Percentiles rank a stretch among this genome's conserved stretches.
Conservation (phyloP, 768 basidiomycete species). For the Amanita fuliginea region DNA sequence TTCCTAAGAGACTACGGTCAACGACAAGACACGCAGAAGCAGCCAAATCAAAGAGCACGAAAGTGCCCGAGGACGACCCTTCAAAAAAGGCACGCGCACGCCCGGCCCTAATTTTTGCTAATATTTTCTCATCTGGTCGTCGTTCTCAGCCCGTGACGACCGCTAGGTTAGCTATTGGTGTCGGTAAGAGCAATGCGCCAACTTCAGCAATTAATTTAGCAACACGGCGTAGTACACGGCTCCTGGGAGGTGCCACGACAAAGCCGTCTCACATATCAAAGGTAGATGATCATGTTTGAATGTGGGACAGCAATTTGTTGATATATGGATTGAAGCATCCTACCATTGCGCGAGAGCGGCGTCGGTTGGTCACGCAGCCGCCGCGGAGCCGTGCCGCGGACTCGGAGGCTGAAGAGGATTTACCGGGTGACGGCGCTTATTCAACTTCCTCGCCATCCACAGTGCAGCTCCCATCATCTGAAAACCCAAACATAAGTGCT, state of each 20-base stretch:
- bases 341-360: conserved; percentile 40
- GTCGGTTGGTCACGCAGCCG: conserved; percentile 40
- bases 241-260: conserved; percentile 44
- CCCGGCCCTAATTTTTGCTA: conserved; percentile 81
- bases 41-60: conserved; percentile 46
- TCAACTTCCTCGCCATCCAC: conserved; percentile 53
- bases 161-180: conserved; percentile 42
- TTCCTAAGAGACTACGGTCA: conserved; percentile 64
- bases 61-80: conserved; percentile 56
- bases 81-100: conserved; percentile 87
- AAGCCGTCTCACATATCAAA: conserved; percentile 43
- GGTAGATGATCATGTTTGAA: conserved; percentile 23
- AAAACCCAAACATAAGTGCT: conserved; percentile 35
- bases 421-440: conserved; percentile 36
- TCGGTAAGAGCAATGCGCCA: conserved; percentile 41
- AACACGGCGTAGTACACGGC: conserved; percentile 65
- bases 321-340: conserved; percentile 16
- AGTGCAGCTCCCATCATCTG: conserved; percentile 51
- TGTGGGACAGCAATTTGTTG: not conserved
- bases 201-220: conserved; percentile 28
- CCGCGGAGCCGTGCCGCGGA: conserved; percentile 49
- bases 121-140: conserved; percentile 80
- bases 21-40: conserved; percentile 42
- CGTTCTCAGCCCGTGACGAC: conserved; percentile 64
- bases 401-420: conserved; percentile 65